Percentiles rank a stretch among this genome's conserved stretches.
These are phyloP conservation scores for Skeletonema costatum DNA, from an alignment of 108 stramenopile genomes.

Conservation along the genomic window DNA sequence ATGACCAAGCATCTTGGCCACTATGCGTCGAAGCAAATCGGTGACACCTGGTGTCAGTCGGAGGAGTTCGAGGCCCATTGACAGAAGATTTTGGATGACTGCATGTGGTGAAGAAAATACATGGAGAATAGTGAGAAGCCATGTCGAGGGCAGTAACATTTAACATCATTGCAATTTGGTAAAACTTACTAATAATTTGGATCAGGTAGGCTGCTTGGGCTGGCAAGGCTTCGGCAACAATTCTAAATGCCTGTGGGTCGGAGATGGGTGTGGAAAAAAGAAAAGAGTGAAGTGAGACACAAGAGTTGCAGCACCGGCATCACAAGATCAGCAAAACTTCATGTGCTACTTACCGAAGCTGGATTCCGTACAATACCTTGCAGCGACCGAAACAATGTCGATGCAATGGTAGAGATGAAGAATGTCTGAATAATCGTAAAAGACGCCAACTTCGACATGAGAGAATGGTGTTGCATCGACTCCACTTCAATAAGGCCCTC, in stretches of 20 bases:
- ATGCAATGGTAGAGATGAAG: conserved; percentile 69
- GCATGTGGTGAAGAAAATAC: conserved; percentile 7
- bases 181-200: conserved; percentile 43
- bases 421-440: conserved; percentile 80
- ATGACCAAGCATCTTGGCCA: conserved; percentile 47
- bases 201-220: conserved; percentile 57
- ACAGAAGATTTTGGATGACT: conserved; percentile 54
- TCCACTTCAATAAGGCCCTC: conserved; percentile 63
- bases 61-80: conserved; percentile 57
- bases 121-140: neutral
- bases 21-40: conserved; percentile 39
- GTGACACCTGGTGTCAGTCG: conserved; percentile 47
- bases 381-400: conserved; percentile 47
- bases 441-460: conserved; percentile 58
- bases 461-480: conserved; percentile 54
- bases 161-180: too few relatives aligned
- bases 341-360: neutral
- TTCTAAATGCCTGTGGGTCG: conserved; percentile 23
- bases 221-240: conserved; percentile 60
- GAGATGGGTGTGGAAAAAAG: neutral
- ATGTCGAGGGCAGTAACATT: too few relatives aligned
- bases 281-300: neutral
- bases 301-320: too few relatives aligned
- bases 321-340: neutral
- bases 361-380: conserved; percentile 38